Conservation (phyloP, 2,329 filamentous ascomycete genomes). For the Nemania serpens region DNA sequence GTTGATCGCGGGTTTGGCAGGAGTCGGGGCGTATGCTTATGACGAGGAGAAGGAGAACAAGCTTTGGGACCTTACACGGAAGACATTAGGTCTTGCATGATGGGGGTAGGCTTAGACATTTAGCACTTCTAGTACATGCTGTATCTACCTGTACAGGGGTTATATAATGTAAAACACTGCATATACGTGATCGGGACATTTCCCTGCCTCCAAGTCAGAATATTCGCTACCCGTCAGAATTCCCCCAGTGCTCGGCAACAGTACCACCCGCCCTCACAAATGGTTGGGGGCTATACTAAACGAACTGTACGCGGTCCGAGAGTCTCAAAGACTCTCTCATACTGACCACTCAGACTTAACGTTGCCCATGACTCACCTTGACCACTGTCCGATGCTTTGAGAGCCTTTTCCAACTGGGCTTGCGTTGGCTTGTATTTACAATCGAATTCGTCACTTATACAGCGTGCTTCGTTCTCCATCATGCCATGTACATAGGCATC, state of each 20-base stretch:
- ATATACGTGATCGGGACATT: no score
- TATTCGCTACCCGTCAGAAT: no score
- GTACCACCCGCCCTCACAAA: neutral
- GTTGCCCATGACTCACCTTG: constrained; percentile 31
- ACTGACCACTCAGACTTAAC: constrained; percentile 24
- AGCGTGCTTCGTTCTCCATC: constrained; percentile 34
- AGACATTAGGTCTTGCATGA: constrained; percentile 10
- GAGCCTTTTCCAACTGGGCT: constrained; percentile 21
- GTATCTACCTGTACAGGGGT: neutral
- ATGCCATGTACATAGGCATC: constrained; percentile 35
- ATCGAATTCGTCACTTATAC: constrained; percentile 33
- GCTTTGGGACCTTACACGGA: constrained; percentile 21
- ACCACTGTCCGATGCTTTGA: constrained; percentile 22
- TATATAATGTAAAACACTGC: no score
- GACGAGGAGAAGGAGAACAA: constrained; percentile 18
- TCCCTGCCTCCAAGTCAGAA: no score
- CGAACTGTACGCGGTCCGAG: constrained; percentile 28
- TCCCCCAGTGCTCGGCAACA: no score
- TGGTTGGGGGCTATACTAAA: constrained; percentile 18
- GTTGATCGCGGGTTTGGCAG: neutral
- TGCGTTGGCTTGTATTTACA: constrained; percentile 29
- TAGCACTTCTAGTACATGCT: neutral
- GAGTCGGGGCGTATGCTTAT: constrained; percentile 16
- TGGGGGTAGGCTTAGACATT: neutral
- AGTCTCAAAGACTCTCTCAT: constrained; percentile 31